phyloP scores from a whole-genome alignment of 2,329 filamentous ascomycete genomes.

The Bertia moriformis region DNA sequence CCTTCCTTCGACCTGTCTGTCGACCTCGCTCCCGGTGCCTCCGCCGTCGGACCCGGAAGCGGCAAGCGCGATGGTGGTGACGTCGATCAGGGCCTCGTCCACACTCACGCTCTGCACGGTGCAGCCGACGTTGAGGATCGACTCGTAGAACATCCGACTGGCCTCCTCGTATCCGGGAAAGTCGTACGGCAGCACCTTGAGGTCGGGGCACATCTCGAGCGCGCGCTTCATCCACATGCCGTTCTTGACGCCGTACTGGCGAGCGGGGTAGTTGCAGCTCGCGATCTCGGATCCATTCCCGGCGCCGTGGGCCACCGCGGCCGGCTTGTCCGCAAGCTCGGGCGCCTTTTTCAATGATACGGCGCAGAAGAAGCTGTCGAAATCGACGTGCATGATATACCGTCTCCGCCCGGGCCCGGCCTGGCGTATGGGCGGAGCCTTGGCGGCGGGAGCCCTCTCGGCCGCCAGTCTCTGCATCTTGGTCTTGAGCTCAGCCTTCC shows the following conservation, averaged over 20 bases:
- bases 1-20: conserved; percentile 37
- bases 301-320: conserved; percentile 74
- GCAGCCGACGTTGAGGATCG: conserved; percentile 65
- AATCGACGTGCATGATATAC: conserved; percentile 91
- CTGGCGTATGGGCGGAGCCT: conserved; percentile 23
- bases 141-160: conserved; percentile 74
- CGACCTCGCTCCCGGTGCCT: conserved; percentile 26
- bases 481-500: conserved; percentile 90
- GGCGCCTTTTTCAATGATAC: conserved; percentile 71
- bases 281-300: conserved; percentile 87
- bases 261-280: conserved; percentile 88
- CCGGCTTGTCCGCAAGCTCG: conserved; percentile 62
- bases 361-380: conserved; percentile 95
- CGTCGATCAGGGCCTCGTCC: conserved; percentile 82
- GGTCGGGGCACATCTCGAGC: conserved; percentile 64
- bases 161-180: conserved; percentile 90
- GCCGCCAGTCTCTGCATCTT: conserved; percentile 68
- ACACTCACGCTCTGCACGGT: conserved; percentile 92
- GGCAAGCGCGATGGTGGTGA: conserved; percentile 55
- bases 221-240: conserved; percentile 99
- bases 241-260: conserved; percentile 77
- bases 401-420: conserved; percentile 44
- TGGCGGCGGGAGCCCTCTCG: conserved; percentile 42
- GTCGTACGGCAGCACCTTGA: conserved; percentile 88
- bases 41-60: conserved; percentile 52